A percentile compares a stretch with the other conserved stretches of the same genome.
phyloP scores from a whole-genome alignment of 2,329 filamentous ascomycete genomes.

The Lachnellula hyalina region DNA sequence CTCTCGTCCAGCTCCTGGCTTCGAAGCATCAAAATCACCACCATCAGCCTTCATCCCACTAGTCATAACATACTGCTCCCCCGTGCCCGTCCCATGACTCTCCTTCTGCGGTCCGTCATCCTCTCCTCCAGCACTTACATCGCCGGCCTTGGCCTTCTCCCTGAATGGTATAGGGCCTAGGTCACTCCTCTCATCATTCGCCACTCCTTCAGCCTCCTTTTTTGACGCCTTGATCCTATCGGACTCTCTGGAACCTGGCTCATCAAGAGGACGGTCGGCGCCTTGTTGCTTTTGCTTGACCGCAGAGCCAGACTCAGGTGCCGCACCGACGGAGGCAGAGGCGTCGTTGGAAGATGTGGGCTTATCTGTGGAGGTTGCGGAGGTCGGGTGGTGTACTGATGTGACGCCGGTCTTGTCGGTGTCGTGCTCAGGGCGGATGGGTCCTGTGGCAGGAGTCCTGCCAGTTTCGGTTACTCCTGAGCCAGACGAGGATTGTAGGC shows the following conservation, averaged over 20 bases:
- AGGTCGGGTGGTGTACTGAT: slow-evolving; percentile 4
- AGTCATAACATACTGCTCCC: slow-evolving; percentile 52
- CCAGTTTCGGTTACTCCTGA: background rate
- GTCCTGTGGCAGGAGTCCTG: slow-evolving; percentile 12
- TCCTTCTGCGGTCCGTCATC: slow-evolving; percentile 19
- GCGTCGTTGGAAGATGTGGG: slow-evolving; percentile 6
- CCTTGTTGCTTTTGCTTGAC: slow-evolving; percentile 32
- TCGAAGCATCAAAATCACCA: slow-evolving; percentile 60
- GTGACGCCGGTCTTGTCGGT: slow-evolving; percentile 10
- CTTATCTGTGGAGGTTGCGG: slow-evolving; percentile 7
- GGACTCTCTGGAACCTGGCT: slow-evolving; percentile 15
- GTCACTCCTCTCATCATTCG: background rate
- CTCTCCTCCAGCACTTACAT: slow-evolving; percentile 18
- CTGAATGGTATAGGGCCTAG: slow-evolving; percentile 17
- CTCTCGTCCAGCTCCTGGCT: slow-evolving; percentile 59
- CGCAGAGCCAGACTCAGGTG: slow-evolving; percentile 5
- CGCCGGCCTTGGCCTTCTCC: slow-evolving; percentile 27
- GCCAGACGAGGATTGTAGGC: too few species aligned
- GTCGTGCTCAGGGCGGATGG: slow-evolving; percentile 8
- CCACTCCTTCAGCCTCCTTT: slow-evolving; percentile 9
- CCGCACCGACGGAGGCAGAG: slow-evolving; percentile 13
- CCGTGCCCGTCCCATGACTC: slow-evolving; percentile 43
- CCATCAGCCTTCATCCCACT: slow-evolving; percentile 58
- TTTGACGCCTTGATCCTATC: slow-evolving; percentile 11
- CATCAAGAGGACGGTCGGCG: slow-evolving; percentile 29